Base-by-base conservation (phyloP, 73 alveolate genomes). In the Paramecium tetraurelia region DNA sequence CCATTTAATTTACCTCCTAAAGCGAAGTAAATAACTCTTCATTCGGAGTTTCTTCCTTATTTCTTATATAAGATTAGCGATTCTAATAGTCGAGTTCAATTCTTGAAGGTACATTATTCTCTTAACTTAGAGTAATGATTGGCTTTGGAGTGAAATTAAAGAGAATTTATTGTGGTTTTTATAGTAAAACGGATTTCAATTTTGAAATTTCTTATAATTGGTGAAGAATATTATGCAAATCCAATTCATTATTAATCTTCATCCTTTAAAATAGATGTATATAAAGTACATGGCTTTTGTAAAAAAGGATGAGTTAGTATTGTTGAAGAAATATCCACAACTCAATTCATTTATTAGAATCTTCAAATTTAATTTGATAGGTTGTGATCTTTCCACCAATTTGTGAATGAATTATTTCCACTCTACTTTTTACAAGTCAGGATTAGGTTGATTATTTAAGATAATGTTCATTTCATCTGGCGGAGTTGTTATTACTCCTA, bases 271-370 rank as follows among this genome's bases (percentile, higher is more conserved):
- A 63, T 31, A 53, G 69, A 18, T 53, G 21, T 11, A 63, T 63
- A 31, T 27, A 22, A 22, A 63, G 12, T 63, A 63, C 84, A 63
- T 20, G n/a, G 84, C 84, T 16, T 33, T 63, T 31, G 41, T 63
- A 31, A 63, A 63, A 63, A 63, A 63, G 4, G 8, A 27, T 63
- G 84, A 63, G 48, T 63, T 63, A 7, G 38, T 35, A 14, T 75
- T 41, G 9, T 75, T 75, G 69, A 75, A 75, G 18, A 75, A 41
- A 10, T 35, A 29, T 75, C 87, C 87, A 75, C 87, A 75, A 75
- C 38, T 38, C 7, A 75, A 38, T 20, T 75, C 38, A n/a, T 35
- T 38, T 29, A 75, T 21, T 4, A 75, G 46, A 21, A 75, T 35
- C 24, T 41, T 75, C 18, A 29, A 29, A 6, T 41, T 41, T 21